Base-by-base conservation (phyloP, 23 red algal species). In the Chondrus crispus region DNA sequence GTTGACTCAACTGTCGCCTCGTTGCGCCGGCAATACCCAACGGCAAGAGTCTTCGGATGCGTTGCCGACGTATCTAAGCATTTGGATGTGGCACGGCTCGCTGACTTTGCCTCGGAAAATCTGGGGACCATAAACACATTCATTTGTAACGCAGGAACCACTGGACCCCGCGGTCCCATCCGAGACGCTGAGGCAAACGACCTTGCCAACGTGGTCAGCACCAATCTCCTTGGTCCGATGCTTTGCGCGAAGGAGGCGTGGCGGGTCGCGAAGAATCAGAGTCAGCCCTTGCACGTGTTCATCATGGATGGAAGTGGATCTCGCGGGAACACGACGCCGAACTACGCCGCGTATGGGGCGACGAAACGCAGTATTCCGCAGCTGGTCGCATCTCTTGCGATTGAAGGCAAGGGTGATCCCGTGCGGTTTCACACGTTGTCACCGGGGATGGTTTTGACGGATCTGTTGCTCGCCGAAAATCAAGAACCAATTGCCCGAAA, bases 401-500 rank as follows among this genome's bases (percentile, higher is more conserved):
- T 42, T 22, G 95, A 98, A 60, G 42, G 84, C 12, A 46, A 53
- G 8, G 66, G 16, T 2, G 54, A 29, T 10, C 26, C 10, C 3
- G 62, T 91, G 2, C 70, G 84, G 38, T 88, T 94, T 39, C 91
- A 91, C 48, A 45, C 57, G 30, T 43, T 98, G 29, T 87, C 77
- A n/a, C 95, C 95, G 24, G 95, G 95, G 22, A 93, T 98, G 90
- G 91, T 98, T 48, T 75, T 98, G 49, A 98, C 95, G 18, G 91
- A 94, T n/a, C 62, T 98, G 44, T 48, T 98, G 81, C 87, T 98
- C 47, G 66, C 68, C 19, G 95, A 64, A 14, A 91, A 88, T 58
- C 26, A 13, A 3, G 79, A 77, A 26, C 30, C 50, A 35, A 2
- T 7, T 14, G 57, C 69, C 28, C 58, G 90, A 5, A 38, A 30